phyloP scores from a whole-genome alignment of 345 rosid species.

The Limnanthes douglasii region DNA sequence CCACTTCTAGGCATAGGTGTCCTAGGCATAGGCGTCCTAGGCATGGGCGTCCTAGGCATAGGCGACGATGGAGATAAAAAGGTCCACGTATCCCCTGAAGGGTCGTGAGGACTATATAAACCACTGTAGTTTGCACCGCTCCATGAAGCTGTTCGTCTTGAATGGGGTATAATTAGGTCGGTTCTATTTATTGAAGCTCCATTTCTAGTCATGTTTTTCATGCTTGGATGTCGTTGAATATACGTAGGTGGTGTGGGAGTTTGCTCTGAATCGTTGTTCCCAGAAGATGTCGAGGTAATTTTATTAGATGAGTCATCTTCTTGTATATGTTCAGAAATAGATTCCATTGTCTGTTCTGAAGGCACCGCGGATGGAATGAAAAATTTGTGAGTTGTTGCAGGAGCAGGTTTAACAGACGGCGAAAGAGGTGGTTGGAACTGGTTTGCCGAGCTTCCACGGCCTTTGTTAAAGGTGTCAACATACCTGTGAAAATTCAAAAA shows the following conservation, averaged over 20 bases:
- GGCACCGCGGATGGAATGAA: constrained; percentile 41
- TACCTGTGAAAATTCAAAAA: constrained; percentile 42
- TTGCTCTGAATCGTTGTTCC: constrained; percentile 13
- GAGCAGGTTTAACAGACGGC: constrained; percentile 39
- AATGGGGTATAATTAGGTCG: constrained; percentile 12
- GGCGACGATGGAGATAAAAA: neutral
- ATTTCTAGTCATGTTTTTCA: constrained; percentile 29
- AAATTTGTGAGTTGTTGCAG: constrained; percentile 38
- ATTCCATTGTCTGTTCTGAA: constrained; percentile 24
- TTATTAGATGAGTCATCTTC: constrained; percentile 19
- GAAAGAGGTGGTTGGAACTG: constrained; percentile 41
- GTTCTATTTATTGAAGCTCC: constrained; percentile 6
- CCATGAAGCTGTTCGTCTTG: constrained; percentile 55
- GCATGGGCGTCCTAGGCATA: no score
- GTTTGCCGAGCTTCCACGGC: constrained; percentile 35
- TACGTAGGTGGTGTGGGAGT: constrained; percentile 13
- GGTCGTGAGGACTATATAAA: neutral
- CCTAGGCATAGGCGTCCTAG: no score
- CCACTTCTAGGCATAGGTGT: neutral
- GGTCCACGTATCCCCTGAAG: neutral
- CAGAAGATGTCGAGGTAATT: constrained; percentile 22
- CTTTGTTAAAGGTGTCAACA: constrained; percentile 74
- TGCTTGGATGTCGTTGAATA: constrained; percentile 36
- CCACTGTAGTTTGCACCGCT: constrained; percentile 1
- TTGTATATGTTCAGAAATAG: constrained; percentile 23